Conservation (phyloP, 192 early-diverging fungal species). For the Dispira simplex region DNA sequence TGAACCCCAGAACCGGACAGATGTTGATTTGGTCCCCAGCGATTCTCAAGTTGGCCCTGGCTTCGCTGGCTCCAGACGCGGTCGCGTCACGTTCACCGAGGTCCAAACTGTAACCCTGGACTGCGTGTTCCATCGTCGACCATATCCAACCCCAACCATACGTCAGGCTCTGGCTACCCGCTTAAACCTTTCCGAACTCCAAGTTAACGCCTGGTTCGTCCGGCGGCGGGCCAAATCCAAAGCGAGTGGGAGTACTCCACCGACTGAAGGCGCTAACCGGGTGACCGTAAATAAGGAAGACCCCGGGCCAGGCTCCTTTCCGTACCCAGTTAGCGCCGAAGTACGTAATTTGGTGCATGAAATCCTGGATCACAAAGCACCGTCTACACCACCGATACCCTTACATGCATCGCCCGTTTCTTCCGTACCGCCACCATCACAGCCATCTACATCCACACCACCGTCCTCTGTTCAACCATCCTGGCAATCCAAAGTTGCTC, state of each 20-base stretch:
- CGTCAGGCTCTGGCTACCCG: background rate
- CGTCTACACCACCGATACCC: background rate
- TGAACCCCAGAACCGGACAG: too few species aligned
- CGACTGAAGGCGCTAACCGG: background rate
- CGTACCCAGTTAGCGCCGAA: background rate
- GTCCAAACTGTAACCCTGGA: background rate
- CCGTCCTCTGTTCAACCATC: too few species aligned
- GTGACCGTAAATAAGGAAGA: background rate
- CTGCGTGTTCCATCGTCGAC: background rate
- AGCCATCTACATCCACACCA: too few species aligned
- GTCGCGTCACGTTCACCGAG: background rate
- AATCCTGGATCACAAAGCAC: background rate
- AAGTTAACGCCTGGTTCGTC: background rate
- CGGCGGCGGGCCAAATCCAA: background rate
- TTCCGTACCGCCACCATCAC: background rate
- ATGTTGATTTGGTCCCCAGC: too few species aligned
- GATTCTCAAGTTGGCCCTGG: too few species aligned
- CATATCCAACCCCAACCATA: background rate
- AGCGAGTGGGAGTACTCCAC: background rate
- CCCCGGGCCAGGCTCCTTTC: background rate
- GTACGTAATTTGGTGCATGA: background rate
- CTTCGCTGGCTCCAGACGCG: background rate
- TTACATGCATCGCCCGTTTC: background rate
- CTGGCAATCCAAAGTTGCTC: too few species aligned
- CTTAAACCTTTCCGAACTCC: background rate